Percentiles rank a stretch among this genome's conserved stretches.
These are phyloP conservation scores for Crithidia thermophila DNA, from an alignment of 208 protist genomes.

Conservation along the genomic window DNA sequence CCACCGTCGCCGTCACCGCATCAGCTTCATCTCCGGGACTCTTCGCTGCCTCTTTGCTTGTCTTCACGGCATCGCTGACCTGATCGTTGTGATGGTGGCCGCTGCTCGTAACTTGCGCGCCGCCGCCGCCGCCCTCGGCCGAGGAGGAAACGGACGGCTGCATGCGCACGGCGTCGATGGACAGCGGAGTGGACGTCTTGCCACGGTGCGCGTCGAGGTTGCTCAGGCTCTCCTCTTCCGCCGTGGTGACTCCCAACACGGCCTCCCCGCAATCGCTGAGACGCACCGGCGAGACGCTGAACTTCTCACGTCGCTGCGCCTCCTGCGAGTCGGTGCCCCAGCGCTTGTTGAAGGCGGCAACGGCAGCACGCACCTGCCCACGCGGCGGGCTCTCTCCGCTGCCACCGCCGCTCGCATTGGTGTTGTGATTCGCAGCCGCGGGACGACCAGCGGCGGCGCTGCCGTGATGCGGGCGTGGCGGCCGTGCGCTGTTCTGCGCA, in stretches of 20 bases:
- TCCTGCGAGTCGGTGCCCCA: neutral
- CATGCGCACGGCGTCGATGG: neutral
- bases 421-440: too few relatives aligned
- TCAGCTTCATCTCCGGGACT: too few relatives aligned
- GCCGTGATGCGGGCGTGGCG: conserved; percentile 1
- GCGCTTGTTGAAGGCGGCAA: conserved; percentile 1
- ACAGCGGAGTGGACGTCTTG: neutral
- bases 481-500: conserved; percentile 2
- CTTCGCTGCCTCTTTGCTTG: too few relatives aligned
- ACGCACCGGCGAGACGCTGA: conserved; percentile 1
- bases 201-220: neutral
- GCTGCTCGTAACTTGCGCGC: too few relatives aligned
- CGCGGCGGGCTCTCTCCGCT: neutral
- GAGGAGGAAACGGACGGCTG: neutral
- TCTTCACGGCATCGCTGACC: too few relatives aligned
- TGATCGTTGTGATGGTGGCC: too few relatives aligned
- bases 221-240: neutral
- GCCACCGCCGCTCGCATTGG: neutral
- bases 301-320: neutral
- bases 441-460: too few relatives aligned
- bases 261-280: neutral
- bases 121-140: too few relatives aligned
- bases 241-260: neutral
- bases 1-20: too few relatives aligned
- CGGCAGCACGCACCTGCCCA: neutral